Evolutionary conservation across 305 asterid species (phyloP).

Genomic region (Fraxinus dipetala): DNA sequence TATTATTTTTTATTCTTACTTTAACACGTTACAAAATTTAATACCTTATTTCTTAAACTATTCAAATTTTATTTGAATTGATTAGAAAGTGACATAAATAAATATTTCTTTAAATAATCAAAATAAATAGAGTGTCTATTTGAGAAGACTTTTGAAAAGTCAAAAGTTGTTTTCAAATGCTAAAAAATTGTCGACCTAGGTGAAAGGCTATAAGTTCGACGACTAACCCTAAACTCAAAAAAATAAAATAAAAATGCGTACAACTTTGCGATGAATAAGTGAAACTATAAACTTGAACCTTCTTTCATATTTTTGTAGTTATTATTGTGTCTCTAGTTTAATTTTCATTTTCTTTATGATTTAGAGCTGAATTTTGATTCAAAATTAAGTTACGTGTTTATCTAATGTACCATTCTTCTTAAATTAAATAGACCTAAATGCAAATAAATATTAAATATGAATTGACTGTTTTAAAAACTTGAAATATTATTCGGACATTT

Average conservation of each 20-base stretch:
- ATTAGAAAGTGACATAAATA: background rate
- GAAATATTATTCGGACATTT: background rate
- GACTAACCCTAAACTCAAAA: background rate
- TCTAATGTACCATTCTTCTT: background rate
- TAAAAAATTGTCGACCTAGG: background rate
- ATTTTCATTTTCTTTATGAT: background rate
- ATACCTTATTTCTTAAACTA: background rate
- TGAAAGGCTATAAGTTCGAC: background rate
- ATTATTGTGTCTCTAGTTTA: no score
- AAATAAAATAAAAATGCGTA: no score
- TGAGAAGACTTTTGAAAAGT: background rate
- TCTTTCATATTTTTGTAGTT: no score
- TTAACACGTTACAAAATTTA: background rate
- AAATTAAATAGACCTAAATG: background rate
- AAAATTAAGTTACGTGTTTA: background rate
- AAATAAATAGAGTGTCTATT: no score
- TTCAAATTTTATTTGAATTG: no score
- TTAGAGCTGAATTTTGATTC: background rate
- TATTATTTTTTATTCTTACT: no score
- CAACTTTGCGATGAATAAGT: background rate
- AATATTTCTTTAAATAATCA: no score
- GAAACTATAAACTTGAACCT: no score
- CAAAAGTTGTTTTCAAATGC: no score
- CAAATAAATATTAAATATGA: background rate
- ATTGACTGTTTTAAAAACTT: background rate